Base-by-base conservation (phyloP, 2,329 filamentous ascomycete species). In the Shiraia sp. region DNA sequence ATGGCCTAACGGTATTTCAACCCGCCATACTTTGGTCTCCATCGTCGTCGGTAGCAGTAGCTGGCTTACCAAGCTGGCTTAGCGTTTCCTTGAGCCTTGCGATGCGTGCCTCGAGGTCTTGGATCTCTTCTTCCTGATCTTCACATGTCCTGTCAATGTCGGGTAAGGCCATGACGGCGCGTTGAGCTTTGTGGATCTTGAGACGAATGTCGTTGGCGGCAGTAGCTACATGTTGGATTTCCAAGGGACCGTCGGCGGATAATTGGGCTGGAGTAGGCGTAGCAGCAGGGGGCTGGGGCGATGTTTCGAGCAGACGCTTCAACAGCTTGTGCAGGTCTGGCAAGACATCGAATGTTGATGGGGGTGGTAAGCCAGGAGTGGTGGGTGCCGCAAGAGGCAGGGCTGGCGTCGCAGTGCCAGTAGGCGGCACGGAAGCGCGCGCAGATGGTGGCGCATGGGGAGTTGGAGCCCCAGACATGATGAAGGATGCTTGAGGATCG, bases 341-440 rank as follows among this genome's bases (percentile, higher is more conserved):
- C 39, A 95, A 80, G 55, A 90, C 82, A 74, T 96, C 91, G 73
- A 96, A 89, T 35, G 83, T 83, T 69, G 91, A 86, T 19, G 91
- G 87, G 35, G 88, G 81, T 49, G 93, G 86, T 41, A 86, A 82
- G 2, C 80, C 72, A 23, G 85, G 79, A 44, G 79, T 42, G 35
- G 56, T 31, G 32, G 50, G 45, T 26, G 58, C 39, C 22, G 57
- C 47, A 31, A 50, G 42, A 36, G 57, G 48, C 28, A 58, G 50
- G 4, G 61, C 57, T 14, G 61, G 60, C 4, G 64, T 65, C 3
- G 55, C 57, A 36, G 56, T 43, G 34, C 57, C 57, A 12, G 65
- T 73, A 12, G 64, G 58, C 10, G 61, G 55, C 13, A 63, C 42
- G 14, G 63, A 65, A 32, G 66, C 55, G n/a, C 55, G 52, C 19